Conservation (phyloP, 306 rosid species). For the Sicyos edulis region DNA sequence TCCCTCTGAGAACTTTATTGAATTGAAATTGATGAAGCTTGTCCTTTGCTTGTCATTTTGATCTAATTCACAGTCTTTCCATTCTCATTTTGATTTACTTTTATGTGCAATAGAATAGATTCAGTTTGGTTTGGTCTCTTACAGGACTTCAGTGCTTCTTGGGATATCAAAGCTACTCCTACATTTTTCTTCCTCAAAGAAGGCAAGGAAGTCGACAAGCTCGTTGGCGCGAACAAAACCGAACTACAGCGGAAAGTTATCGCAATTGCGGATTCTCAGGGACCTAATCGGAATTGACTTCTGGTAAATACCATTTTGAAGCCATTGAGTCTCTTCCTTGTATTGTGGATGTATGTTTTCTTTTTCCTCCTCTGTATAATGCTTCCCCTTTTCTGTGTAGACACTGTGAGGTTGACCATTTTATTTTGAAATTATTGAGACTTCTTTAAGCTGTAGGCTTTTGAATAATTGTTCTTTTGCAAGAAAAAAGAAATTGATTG, state of each 20-base stretch:
- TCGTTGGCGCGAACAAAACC: constrained; percentile 92
- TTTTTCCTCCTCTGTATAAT: not conserved
- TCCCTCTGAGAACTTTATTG: not conserved
- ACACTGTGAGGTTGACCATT: not conserved
- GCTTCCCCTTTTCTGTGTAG: constrained; percentile 10
- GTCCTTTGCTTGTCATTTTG: not conserved
- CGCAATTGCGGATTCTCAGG: constrained; percentile 44
- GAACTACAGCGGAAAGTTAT: constrained; percentile 73
- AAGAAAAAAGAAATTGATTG: too few relatives aligned
- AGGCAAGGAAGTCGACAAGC: constrained; percentile 85
- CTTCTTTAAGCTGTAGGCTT: not conserved
- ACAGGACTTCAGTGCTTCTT: constrained; percentile 88
- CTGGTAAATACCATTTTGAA: constrained; percentile 17
- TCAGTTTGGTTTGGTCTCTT: constrained; percentile 11
- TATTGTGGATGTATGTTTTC: not conserved
- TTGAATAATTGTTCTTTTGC: too few relatives aligned
- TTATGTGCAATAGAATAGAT: too few relatives aligned
- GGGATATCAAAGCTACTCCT: constrained; percentile 98
- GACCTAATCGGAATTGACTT: constrained; percentile 25
- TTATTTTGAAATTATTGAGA: not conserved
- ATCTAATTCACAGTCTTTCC: not conserved
- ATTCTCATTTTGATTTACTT: not conserved
- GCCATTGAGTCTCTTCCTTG: constrained; percentile 7
- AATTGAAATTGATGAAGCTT: not conserved
- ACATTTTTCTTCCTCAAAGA: constrained; percentile 89